These are phyloP conservation scores for Hypericum androsaemum DNA, from an alignment of 345 rosid genomes.

Conservation along the genomic window DNA sequence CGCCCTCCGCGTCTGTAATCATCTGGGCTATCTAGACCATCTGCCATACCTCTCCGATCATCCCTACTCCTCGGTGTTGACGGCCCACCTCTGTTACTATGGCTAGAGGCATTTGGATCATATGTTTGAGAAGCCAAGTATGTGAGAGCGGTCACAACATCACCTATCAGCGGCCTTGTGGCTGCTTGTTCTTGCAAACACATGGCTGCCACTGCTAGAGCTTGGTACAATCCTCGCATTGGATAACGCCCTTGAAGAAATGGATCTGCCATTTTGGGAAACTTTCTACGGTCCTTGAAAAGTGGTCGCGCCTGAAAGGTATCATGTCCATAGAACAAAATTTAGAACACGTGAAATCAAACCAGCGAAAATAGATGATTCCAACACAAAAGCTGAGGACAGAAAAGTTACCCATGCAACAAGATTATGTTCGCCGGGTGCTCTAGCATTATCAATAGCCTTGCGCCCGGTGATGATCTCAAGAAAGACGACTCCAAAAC, in stretches of 20 bases:
- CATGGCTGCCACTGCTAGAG: conserved; percentile 88
- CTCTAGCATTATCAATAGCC: conserved; percentile 58
- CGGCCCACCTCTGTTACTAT: conserved; percentile 18
- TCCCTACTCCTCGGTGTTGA: conserved; percentile 61
- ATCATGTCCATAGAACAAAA: neutral
- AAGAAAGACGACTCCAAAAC: conserved; percentile 85
- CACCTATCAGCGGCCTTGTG: conserved; percentile 60
- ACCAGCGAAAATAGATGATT: conserved; percentile 1
- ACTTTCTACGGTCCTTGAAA: conserved; percentile 75
- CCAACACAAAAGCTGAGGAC: neutral
- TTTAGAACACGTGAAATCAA: neutral
- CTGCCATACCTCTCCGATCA: conserved; percentile 46
- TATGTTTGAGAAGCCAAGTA: conserved; percentile 62
- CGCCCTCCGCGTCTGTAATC: conserved; percentile 32
- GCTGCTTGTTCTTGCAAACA: conserved; percentile 88
- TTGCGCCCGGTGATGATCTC: conserved; percentile 88
- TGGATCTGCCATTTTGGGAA: conserved; percentile 68
- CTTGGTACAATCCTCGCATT: conserved; percentile 70
- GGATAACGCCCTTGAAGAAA: conserved; percentile 67
- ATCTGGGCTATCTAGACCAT: conserved; percentile 72
- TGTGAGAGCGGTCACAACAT: conserved; percentile 72
- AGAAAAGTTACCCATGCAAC: conserved; percentile 78
- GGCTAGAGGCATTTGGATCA: conserved; percentile 21
- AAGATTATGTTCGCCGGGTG: conserved; percentile 46
- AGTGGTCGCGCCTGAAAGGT: conserved; percentile 65